Conservation (phyloP, 2,329 filamentous ascomycete genomes). For the Sclerotiophoma versabilis region DNA sequence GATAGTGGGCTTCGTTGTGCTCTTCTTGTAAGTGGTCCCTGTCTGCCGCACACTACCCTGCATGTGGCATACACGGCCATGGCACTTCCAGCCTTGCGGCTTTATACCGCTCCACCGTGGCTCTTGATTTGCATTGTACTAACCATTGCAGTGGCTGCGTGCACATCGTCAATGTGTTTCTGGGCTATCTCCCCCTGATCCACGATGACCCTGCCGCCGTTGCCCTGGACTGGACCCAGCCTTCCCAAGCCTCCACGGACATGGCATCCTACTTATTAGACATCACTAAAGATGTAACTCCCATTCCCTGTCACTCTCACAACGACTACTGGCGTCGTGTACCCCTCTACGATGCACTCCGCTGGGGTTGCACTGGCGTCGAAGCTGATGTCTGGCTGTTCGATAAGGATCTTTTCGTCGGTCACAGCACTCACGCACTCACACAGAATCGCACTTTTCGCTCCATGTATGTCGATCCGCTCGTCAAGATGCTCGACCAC, state of each 20-base stretch:
- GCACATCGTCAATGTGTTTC: conserved; percentile 51
- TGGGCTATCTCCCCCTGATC: conserved; percentile 47
- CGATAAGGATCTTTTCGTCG: conserved; percentile 62
- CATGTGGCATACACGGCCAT: conserved; percentile 4
- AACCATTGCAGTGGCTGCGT: conserved; percentile 49
- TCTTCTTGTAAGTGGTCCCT: conserved; percentile 44
- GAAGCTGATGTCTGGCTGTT: conserved; percentile 67
- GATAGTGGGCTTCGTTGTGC: conserved; percentile 31
- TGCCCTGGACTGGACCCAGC: conserved; percentile 51
- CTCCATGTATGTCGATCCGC: conserved; percentile 61
- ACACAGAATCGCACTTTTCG: conserved; percentile 57
- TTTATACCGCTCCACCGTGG: neutral
- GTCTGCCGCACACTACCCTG: conserved; percentile 4
- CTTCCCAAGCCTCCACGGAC: conserved; percentile 45
- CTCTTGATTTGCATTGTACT: conserved; percentile 15
- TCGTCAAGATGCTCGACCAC: conserved; percentile 57
- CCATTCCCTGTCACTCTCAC: conserved; percentile 63
- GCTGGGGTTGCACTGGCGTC: conserved; percentile 62
- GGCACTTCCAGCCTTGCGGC: conserved; percentile 2
- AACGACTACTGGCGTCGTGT: conserved; percentile 66
- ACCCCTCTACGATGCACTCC: conserved; percentile 63
- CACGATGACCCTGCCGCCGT: conserved; percentile 45
- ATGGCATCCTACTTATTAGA: conserved; percentile 52
- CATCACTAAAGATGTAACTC: conserved; percentile 58
- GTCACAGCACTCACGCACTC: conserved; percentile 59